These are phyloP conservation scores for Corylus heterophylla DNA, from an alignment of 306 rosid genomes.

Conservation along the genomic window DNA sequence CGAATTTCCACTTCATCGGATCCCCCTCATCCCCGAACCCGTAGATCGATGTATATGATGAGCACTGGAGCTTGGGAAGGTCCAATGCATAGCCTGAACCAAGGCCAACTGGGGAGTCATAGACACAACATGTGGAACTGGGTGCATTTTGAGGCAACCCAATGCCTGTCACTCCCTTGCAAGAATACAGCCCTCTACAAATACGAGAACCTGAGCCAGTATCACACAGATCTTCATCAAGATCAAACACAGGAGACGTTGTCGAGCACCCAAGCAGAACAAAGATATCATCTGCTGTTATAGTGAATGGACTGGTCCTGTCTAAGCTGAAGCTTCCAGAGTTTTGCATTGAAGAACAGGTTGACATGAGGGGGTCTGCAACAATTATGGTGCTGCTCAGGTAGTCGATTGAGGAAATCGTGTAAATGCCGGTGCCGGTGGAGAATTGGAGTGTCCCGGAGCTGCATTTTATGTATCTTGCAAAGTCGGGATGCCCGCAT, in stretches of 20 bases:
- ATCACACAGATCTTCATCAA: conserved; percentile 44
- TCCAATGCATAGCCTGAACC: conserved; percentile 45
- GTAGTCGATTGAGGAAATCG: conserved; percentile 53
- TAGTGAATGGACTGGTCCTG: conserved; percentile 39
- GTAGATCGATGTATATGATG: conserved; percentile 47
- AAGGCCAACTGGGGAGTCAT: conserved; percentile 37
- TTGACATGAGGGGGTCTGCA: conserved; percentile 54
- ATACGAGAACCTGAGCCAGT: conserved; percentile 49
- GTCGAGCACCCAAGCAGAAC: conserved; percentile 58
- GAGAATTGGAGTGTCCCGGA: conserved; percentile 42
- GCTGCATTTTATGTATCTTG: conserved; percentile 46
- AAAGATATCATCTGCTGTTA: conserved; percentile 44
- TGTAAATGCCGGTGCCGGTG: conserved; percentile 43
- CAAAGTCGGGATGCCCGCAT: conserved; percentile 62
- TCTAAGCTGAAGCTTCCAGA: conserved; percentile 54
- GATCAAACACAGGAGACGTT: conserved; percentile 52
- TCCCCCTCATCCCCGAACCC: conserved; percentile 60
- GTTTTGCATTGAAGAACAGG: conserved; percentile 52
- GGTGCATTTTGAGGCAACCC: conserved; percentile 47
- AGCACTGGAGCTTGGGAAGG: conserved; percentile 58
- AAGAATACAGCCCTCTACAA: conserved; percentile 53
- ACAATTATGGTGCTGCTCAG: conserved; percentile 34
- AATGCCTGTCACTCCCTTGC: conserved; percentile 51
- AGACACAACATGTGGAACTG: conserved; percentile 51
- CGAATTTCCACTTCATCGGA: conserved; percentile 54